These are phyloP conservation scores for Ceratonia siliqua DNA, from an alignment of 306 rosid genomes.

Conservation along the genomic window DNA sequence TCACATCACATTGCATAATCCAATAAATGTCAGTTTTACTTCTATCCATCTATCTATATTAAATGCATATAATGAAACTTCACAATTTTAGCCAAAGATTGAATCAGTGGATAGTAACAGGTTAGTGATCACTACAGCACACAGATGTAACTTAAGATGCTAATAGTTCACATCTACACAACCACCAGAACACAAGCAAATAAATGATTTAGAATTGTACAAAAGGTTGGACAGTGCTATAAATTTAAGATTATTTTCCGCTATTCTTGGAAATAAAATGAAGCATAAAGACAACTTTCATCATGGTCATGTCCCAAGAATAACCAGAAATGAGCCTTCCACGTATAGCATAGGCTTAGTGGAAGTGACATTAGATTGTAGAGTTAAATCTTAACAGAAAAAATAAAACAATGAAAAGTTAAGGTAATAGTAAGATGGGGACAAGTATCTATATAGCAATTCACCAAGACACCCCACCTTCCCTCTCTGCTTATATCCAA, in stretches of 20 bases:
- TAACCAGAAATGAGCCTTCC: conserved; percentile 17
- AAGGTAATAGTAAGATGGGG: background rate
- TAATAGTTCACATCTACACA: conserved; percentile 11
- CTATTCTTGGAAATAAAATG: background rate
- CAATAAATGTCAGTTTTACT: background rate
- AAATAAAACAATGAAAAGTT: background rate
- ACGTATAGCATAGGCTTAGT: conserved; percentile 1
- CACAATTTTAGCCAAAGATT: conserved; percentile 24
- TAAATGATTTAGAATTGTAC: background rate
- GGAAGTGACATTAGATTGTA: conserved; percentile 8
- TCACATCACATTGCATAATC: background rate
- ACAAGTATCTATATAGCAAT: conserved; percentile 26
- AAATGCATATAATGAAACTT: conserved; percentile 14
- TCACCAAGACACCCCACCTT: conserved; percentile 69
- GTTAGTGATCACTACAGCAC: background rate
- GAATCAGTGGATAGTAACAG: conserved; percentile 1
- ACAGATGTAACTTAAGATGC: conserved; percentile 6
- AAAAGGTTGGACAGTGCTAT: conserved; percentile 19
- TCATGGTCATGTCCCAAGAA: background rate
- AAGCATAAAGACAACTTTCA: conserved; percentile 24
- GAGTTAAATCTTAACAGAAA: conserved; percentile 7
- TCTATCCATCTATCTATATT: background rate
- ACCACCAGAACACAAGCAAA: conserved; percentile 8
- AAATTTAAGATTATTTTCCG: background rate
- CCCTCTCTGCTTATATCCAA: conserved; percentile 98